These are phyloP conservation scores for Volvariella surrecta DNA, from an alignment of 1,284 basidiomycete species.

Conservation along the genomic window DNA sequence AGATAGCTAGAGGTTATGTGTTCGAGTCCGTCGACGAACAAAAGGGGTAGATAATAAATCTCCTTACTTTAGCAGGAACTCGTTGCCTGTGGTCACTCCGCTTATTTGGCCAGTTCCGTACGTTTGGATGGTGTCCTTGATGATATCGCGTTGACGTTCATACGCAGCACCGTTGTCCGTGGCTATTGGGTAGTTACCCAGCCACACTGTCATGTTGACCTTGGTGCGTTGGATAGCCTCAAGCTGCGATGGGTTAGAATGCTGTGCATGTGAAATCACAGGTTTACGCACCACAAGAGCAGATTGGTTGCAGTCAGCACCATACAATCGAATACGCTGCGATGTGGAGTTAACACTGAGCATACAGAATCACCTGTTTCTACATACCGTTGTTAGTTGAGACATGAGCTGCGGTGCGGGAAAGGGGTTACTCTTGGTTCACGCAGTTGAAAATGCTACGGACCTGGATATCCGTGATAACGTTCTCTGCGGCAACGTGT, in stretches of 20 bases:
- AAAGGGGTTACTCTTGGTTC: slow-evolving; percentile 1
- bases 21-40: background rate
- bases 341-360: background rate
- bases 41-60: slow-evolving; percentile 12
- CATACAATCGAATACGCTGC: slow-evolving; percentile 39
- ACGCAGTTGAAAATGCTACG: slow-evolving; percentile 4
- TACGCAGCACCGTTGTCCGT: slow-evolving; percentile 63
- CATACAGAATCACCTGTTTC: background rate
- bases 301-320: slow-evolving; percentile 39
- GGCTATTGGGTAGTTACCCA: slow-evolving; percentile 70
- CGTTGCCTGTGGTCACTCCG: slow-evolving; percentile 80
- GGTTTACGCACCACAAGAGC: slow-evolving; percentile 29
- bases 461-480: slow-evolving; percentile 43
- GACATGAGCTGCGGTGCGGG: slow-evolving; percentile 33
- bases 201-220: slow-evolving; percentile 80
- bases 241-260: slow-evolving; percentile 18
- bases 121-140: slow-evolving; percentile 64
- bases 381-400: slow-evolving; percentile 29
- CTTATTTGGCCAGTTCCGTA: slow-evolving; percentile 75
- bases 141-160: slow-evolving; percentile 57
- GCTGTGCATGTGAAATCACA: background rate
- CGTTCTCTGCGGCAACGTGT: slow-evolving; percentile 20
- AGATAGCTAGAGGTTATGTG: slow-evolving; percentile 39
- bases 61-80: slow-evolving; percentile 71
- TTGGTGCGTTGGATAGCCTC: slow-evolving; percentile 75